Evolutionary conservation across 2,329 filamentous ascomycete species (phyloP).

Genomic region (Fusarium illudens): DNA sequence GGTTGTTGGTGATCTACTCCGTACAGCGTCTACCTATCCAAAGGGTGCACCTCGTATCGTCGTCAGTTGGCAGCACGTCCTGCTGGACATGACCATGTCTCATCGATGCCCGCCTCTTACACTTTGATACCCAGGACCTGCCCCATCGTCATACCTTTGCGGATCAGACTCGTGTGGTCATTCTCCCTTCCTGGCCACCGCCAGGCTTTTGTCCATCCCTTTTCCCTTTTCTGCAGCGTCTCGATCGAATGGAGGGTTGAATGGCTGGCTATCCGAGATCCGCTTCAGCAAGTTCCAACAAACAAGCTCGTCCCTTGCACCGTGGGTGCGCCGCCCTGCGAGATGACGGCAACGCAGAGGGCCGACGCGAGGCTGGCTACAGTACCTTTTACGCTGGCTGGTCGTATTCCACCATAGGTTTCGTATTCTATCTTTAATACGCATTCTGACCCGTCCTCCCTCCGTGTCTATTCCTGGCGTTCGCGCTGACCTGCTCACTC

Average conservation of each 20-base stretch:
- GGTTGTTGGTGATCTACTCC: constrained; percentile 3
- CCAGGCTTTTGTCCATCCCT: constrained; percentile 21
- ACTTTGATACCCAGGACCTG: constrained; percentile 19
- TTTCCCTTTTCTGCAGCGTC: constrained; percentile 26
- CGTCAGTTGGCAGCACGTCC: constrained; percentile 15
- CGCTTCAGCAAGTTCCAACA: constrained; percentile 3
- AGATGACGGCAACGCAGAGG: neutral
- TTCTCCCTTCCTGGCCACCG: constrained; percentile 25
- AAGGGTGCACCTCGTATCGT: constrained; percentile 20
- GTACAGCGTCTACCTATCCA: constrained; percentile 7
- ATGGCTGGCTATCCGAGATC: constrained; percentile 7
- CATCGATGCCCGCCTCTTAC: constrained; percentile 31
- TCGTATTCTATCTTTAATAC: constrained; percentile 18
- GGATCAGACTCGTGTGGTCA: neutral
- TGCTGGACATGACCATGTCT: constrained; percentile 21
- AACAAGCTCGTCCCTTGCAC: constrained; percentile 26
- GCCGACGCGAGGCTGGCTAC: constrained; percentile 2
- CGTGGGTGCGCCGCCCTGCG: neutral
- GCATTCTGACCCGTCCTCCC: neutral
- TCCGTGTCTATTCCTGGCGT: constrained; percentile 31
- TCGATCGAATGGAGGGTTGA: constrained; percentile 1
- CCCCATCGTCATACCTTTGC: constrained; percentile 30
- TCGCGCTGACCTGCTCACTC: constrained; percentile 13
- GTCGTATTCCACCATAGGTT: neutral
- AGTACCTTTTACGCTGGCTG: neutral